Evolutionary conservation across 768 basidiomycete genomes (phyloP), one percentile per base, ranked within the genome.

Genomic region (Kwoniella botswanensis): DNA sequence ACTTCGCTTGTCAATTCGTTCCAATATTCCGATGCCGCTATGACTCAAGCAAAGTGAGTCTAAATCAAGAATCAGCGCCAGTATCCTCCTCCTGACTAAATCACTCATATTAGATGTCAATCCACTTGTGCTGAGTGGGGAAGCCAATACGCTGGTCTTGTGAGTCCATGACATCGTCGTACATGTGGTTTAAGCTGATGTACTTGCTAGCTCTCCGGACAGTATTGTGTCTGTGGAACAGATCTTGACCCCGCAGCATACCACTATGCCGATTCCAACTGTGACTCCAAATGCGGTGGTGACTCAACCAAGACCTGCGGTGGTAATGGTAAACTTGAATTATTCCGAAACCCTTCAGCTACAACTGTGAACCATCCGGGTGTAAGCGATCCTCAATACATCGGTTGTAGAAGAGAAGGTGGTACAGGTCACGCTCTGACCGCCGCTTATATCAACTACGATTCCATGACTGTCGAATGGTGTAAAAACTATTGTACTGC

Each of bases 241-340:
- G 60, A 46, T n/a, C n/a, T 71, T 44, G 53, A 57, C 53, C 53
- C 59, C 12, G 56, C 22, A 18, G 68, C 68, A 7, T 67, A n/a
- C 26, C 24, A 35, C 21, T 71, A 22, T 21, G 42, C 71, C 11
- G 65, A 66, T n/a, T 54, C 58, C 6, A 26, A 61, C 18, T 71
- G 71, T 59, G 57, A 61, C 15, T 66, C 65, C 53, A 21, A 55
- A 52, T 70, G 55, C 24, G 55, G 21, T 2, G 79, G 78, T 12
- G 74, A 77, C 52, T 55, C 78, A 1, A 56, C 69, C 13, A 43
- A 74, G 35, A 77, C 60, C 17, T 76, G 75, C 54, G 76, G 77
- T 26, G 75, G 71, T 43, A 73, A 71, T 52, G 59, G 60, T 63
- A 71, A 67, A 35, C 42, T 71, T 5, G 65, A 71, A 46, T 12